Base-by-base conservation (phyloP, 1,284 basidiomycete genomes). In the Boletus mariae region DNA sequence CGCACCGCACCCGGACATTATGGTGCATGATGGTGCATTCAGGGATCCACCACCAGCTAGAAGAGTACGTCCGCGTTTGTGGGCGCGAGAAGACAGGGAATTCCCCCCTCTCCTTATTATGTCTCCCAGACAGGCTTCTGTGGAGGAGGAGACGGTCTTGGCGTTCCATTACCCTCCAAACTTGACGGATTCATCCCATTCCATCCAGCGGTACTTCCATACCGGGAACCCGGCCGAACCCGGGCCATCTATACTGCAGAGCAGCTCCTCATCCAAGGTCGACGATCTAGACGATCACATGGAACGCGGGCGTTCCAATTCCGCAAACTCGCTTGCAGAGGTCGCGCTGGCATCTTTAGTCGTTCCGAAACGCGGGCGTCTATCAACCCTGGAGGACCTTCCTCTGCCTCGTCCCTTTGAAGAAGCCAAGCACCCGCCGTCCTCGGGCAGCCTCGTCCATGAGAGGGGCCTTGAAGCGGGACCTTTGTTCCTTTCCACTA, bases 381-480 rank as follows among this genome's bases (percentile, higher is more conserved):
- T 66, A 1, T 68, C 62, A 20, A 35, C 57, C 3, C 34, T 64
- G 9, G 29, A 49, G 15, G 64, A 61, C 43, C 13, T 68, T 31
- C 12, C 6, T 9, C 59, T 64, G 13, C 65, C 64, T n/a, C 57
- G 48, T 13, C 65, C 62, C 0, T 68, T 64, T 28, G 59, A 64
- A 35, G 61, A 58, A 12, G 17, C 47, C 12, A 37, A 20, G 25
- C 26, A 45, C 25, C 32, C 15, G 3, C 15, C 35, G 17, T 52
- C 46, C 25, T 15, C 11, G 35, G 28, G 38, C 5, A 38, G 35
- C 45, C 5, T 40, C 47, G 52, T 66, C 5, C 55, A 64, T 42
- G 55, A 61, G 29, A 42, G 58, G 10, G 62, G 61, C 5, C 45
- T 63, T 6, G 60, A 63, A 2, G 42, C 41, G 9, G 49, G 29